Conservation (phyloP, 2,329 filamentous ascomycete species). For the Alternaria hordeiaustralica region DNA sequence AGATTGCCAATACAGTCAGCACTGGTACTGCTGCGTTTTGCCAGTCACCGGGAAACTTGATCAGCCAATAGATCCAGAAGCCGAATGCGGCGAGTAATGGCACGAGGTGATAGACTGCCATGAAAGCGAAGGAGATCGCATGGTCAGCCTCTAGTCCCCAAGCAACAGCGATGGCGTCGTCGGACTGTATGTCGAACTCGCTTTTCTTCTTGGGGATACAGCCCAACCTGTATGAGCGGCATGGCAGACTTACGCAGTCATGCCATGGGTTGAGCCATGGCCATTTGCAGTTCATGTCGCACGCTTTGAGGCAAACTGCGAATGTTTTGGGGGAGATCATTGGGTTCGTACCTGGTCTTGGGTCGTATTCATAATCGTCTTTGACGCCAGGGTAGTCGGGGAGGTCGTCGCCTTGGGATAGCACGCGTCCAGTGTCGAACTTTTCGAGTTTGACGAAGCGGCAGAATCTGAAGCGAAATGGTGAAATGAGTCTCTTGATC, state of each 20-base stretch:
- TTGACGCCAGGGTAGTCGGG: not conserved
- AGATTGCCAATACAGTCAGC: slow-evolving; percentile 1
- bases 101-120: slow-evolving; percentile 1
- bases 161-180: not conserved
- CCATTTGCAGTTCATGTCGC: not conserved
- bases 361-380: not conserved
- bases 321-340: not conserved
- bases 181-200: not conserved
- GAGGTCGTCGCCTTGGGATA: not conserved
- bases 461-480: not conserved
- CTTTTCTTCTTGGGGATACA: not conserved
- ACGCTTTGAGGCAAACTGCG: not conserved
- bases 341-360: not conserved
- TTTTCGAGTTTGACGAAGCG: not conserved
- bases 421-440: not conserved
- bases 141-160: not conserved
- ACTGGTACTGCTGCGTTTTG: slow-evolving; percentile 1
- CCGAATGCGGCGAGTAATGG: not conserved
- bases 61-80: slow-evolving; percentile 10
- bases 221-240: not conserved
- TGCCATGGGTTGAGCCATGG: not conserved
- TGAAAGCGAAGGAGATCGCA: not conserved
- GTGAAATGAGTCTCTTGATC: not conserved
- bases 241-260: not conserved
- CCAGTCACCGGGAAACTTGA: not conserved